Evolutionary conservation across 179 eudicot genomes (phyloP).

Genomic region (Kewa caespitosa): DNA sequence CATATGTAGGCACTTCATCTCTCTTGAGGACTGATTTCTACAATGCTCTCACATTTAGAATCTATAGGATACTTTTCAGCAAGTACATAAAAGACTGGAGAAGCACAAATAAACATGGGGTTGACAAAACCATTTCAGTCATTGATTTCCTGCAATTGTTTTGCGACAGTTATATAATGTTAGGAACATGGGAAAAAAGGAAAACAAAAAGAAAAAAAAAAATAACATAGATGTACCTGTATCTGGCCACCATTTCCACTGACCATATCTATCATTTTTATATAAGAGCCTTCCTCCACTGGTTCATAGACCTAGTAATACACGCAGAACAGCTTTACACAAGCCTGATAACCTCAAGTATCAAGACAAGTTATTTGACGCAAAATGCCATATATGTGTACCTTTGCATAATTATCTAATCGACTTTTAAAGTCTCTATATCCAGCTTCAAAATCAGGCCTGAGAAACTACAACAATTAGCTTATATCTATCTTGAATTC

Average conservation of each 20-base stretch:
- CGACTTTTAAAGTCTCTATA: constrained; percentile 85
- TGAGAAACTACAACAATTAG: constrained; percentile 38
- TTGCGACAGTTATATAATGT: not conserved
- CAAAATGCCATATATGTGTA: constrained; percentile 24
- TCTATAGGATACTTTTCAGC: not conserved
- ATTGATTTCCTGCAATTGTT: not conserved
- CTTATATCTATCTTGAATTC: not conserved
- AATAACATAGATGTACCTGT: constrained; percentile 50
- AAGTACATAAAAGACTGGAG: not conserved
- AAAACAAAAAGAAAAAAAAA: constrained; percentile 15
- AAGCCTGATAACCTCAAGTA: not conserved
- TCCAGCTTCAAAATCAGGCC: constrained; percentile 99
- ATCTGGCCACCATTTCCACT: constrained; percentile 98
- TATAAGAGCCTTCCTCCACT: constrained; percentile 96
- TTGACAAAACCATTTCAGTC: not conserved
- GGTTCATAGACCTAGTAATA: constrained; percentile 81
- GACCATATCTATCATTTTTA: constrained; percentile 97
- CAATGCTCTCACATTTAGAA: not conserved
- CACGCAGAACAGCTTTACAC: not conserved
- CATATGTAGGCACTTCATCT: too few relatives aligned
- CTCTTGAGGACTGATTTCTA: too few relatives aligned
- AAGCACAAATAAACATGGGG: not conserved
- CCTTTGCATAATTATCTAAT: constrained; percentile 90
- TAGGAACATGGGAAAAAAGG: not conserved
- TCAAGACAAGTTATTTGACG: constrained; percentile 2